phyloP scores from a whole-genome alignment of 129 eudicot species.

The Mikania micrantha region DNA sequence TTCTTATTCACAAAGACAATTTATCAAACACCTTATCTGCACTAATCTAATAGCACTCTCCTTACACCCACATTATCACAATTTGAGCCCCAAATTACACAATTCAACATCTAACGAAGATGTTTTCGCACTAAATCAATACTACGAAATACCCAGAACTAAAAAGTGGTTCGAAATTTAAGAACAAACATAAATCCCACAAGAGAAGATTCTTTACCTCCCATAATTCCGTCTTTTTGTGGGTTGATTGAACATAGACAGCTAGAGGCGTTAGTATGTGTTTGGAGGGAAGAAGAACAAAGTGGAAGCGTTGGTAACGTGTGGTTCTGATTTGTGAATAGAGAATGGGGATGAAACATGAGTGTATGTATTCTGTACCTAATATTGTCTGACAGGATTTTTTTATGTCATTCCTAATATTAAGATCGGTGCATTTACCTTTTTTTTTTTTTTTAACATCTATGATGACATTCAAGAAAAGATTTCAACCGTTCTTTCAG shows the following conservation, averaged over 20 bases:
- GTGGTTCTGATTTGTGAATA: constrained; percentile 32
- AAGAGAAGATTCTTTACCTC: constrained; percentile 30
- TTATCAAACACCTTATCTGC: constrained; percentile 32
- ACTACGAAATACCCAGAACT: neutral
- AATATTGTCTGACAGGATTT: no score
- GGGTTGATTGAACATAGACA: constrained; percentile 21
- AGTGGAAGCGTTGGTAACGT: constrained; percentile 1
- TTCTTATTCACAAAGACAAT: constrained; percentile 9
- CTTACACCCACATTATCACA: neutral
- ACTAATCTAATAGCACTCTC: constrained; percentile 19
- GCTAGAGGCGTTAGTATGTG: constrained; percentile 11
- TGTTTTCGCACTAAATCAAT: neutral
- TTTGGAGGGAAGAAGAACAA: constrained; percentile 19
- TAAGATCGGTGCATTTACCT: no score
- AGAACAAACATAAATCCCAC: neutral
- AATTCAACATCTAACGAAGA: neutral
- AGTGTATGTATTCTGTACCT: neutral
- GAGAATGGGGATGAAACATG: constrained; percentile 21
- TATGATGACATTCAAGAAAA: no score
- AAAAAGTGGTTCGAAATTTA: neutral
- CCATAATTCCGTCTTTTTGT: constrained; percentile 15
- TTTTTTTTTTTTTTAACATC: no score
- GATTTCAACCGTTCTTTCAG: no score
- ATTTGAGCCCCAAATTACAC: neutral
- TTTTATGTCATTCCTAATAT: no score